Base-by-base conservation (phyloP, 1,284 basidiomycete species). In the Xerocomus cyaneibrunnescens region DNA sequence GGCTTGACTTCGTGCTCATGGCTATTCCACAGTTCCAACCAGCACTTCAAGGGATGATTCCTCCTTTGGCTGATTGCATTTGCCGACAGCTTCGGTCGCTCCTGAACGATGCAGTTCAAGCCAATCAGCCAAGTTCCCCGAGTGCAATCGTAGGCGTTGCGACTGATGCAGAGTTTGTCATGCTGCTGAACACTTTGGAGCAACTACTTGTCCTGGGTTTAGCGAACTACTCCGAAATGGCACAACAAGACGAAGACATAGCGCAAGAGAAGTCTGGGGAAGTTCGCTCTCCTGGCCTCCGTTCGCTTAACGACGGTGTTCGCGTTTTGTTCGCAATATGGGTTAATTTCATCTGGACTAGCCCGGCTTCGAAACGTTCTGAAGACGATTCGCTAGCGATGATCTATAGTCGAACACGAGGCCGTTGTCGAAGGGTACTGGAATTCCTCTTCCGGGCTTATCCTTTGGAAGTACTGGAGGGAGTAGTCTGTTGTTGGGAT, bases 1-100 rank as follows among this genome's bases (percentile, higher is more conserved):
- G 96, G 96, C 79, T 98, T 21, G 96, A 98, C 68, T 98, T 99
- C 66, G 79, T 98, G 51, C 79, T 98, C 48, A 92, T 92, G 86
- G 90, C 92, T 0, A 75, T 95, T 8, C 86, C 92, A 0, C 86
- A 91, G 59, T 90, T 92, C 62, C 88, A 90, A 54, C 83, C 84
- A 38, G 74, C 81, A 21, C 73, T 92, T 7, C 81, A 84, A 37
- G 72, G 76, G 14, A 77, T 89, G 35, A 75, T 97, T n/a, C 75
- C 83, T 14, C 87, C 92, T 1, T 74, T 99, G 21, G 87, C 83
- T 55, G 92, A 94, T 56, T 88, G 88, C 59, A 69, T 97, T 45
- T 91, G 91, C 65, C 76, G 80, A 32, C 89, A 94, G 56, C 69
- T 96, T n/a, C 77, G 78, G 14, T 65, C 69, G 10, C 76, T 81